These are phyloP conservation scores for Kentomonas sorsogonicus DNA, from an alignment of 208 protist species.

Conservation along the genomic window DNA sequence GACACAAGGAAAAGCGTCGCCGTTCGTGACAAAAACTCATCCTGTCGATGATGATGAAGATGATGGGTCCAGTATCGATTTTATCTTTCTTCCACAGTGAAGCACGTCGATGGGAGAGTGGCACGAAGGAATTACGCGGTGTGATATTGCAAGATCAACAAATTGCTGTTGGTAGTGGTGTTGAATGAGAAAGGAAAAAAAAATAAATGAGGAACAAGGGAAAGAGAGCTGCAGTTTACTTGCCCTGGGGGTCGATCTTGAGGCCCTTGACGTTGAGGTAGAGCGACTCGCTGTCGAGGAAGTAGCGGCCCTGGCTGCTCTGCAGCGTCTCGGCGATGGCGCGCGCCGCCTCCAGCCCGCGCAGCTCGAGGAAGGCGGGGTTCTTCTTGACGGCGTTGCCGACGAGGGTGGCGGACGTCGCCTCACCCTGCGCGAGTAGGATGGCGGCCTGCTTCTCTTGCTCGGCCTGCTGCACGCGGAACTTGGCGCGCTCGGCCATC, in stretches of 20 bases:
- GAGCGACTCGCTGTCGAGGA: slow-evolving; percentile 79
- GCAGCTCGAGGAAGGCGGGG: slow-evolving; percentile 89
- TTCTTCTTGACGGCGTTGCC: slow-evolving; percentile 87
- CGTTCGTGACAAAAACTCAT: background rate
- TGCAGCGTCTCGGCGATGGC: slow-evolving; percentile 85
- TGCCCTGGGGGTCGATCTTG: slow-evolving; percentile 20
- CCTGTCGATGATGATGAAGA: too few relatives aligned
- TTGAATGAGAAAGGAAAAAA: slow-evolving; percentile 2
- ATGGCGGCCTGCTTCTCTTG: slow-evolving; percentile 93
- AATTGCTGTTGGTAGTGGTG: too few relatives aligned
- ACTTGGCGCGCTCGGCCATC: slow-evolving; percentile 94
- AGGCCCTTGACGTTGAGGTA: slow-evolving; percentile 65
- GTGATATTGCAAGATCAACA: too few relatives aligned
- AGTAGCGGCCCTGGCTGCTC: slow-evolving; percentile 64
- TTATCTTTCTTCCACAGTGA: too few relatives aligned
- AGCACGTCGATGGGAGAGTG: background rate
- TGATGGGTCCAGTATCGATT: too few relatives aligned
- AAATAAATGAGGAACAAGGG: background rate
- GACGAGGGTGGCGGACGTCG: slow-evolving; percentile 85
- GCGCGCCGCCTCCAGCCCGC: slow-evolving; percentile 89
- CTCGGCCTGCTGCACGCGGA: slow-evolving; percentile 91
- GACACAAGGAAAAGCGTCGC: background rate
- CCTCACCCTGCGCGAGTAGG: slow-evolving; percentile 92
- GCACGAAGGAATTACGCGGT: background rate
- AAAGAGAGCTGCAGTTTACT: background rate